Conservation (phyloP, 2,329 filamentous ascomycete species). For the Exophiala alcalophila region DNA sequence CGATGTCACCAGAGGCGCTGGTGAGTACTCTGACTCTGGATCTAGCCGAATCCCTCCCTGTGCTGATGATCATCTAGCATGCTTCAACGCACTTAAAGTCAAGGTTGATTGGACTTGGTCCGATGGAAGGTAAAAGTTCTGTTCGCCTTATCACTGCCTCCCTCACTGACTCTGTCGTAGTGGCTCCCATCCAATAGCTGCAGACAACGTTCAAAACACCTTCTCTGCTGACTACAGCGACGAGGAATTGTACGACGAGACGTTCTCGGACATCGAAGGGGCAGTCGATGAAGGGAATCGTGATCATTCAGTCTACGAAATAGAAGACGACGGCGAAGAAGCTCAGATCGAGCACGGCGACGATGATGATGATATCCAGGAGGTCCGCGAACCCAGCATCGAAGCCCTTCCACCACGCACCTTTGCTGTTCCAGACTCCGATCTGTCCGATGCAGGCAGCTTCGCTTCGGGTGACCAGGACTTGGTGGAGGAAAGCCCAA, state of each 20-base stretch:
- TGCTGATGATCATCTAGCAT: conserved; percentile 11
- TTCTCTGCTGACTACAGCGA: conserved; percentile 42
- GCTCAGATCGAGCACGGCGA: conserved; percentile 16
- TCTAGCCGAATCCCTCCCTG: too few relatives aligned
- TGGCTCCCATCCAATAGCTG: background rate
- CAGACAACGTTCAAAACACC: conserved; percentile 34
- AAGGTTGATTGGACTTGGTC: conserved; percentile 35
- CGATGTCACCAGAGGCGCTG: conserved; percentile 47
- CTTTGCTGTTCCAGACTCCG: conserved; percentile 25
- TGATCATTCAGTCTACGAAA: too few relatives aligned
- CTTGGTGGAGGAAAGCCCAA: conserved; percentile 17
- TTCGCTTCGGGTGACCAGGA: conserved; percentile 13
- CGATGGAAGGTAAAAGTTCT: conserved; percentile 25
- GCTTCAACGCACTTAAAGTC: conserved; percentile 32
- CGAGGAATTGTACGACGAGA: conserved; percentile 16
- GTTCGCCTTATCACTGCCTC: background rate
- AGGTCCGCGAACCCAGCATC: conserved; percentile 20
- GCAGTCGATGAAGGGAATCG: conserved; percentile 5
- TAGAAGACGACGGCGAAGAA: conserved; percentile 11
- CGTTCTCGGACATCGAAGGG: conserved; percentile 1
- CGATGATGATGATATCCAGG: conserved; percentile 22
- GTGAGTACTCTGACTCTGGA: conserved; percentile 17
- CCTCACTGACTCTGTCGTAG: background rate
- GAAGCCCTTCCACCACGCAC: conserved; percentile 20
- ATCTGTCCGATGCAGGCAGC: conserved; percentile 17